phyloP scores from a whole-genome alignment of 176 grass and related monocot genomes.

The Aegilops bicornis region DNA sequence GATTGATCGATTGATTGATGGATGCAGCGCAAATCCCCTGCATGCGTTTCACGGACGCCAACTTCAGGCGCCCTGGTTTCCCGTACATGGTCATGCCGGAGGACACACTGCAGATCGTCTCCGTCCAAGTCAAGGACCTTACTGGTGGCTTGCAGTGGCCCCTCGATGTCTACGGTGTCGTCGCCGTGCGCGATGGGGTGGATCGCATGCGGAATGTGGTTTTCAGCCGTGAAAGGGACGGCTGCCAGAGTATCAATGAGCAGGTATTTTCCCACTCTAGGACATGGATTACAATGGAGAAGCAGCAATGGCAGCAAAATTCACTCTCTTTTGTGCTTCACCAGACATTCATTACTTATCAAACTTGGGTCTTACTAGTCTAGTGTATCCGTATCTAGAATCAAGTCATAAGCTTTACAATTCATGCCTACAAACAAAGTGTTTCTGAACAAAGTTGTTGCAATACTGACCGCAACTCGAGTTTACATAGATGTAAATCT shows the following conservation, averaged over 20 bases:
- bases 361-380: background rate
- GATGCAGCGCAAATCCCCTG: background rate
- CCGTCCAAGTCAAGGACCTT: background rate
- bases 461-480: background rate
- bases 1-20: background rate
- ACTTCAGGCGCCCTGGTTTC: background rate
- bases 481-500: background rate
- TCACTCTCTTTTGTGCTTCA: background rate
- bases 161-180: background rate
- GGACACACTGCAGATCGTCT: background rate
- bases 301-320: background rate
- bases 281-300: background rate
- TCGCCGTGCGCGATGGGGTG: background rate
- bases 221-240: background rate
- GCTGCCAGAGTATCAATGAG: background rate
- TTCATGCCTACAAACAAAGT: background rate
- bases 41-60: background rate
- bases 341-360: background rate
- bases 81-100: background rate
- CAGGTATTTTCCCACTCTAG: background rate
- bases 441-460: background rate
- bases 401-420: too few relatives aligned
- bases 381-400: too few relatives aligned
- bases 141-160: background rate
- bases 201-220: background rate